These are phyloP conservation scores for Phallus indusiatus DNA, from an alignment of 768 basidiomycete genomes.

Conservation along the genomic window DNA sequence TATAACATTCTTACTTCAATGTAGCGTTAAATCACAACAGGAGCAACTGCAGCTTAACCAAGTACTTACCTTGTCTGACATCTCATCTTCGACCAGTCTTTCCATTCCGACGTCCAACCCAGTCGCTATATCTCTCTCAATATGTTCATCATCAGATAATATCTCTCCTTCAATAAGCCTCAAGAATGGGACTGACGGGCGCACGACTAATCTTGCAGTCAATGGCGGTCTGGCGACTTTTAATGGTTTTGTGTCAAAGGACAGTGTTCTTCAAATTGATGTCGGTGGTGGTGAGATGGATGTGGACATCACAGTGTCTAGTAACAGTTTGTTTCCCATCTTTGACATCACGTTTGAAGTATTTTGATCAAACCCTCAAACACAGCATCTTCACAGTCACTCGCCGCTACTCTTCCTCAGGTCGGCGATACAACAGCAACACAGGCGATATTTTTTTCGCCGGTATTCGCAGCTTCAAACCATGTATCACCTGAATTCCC, in stretches of 20 bases:
- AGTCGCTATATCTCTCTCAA: too few species aligned
- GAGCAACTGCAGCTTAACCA: too few species aligned
- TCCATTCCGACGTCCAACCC: too few species aligned
- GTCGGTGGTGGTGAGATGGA: neutral
- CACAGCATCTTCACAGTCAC: constrained; percentile 41
- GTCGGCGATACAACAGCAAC: constrained; percentile 69
- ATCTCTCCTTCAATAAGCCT: too few species aligned
- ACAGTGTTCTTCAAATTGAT: neutral
- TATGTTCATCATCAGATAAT: too few species aligned
- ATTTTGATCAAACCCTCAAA: neutral
- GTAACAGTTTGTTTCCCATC: neutral
- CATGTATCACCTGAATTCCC: constrained; percentile 44
- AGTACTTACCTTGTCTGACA: too few species aligned
- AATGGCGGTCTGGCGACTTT: neutral
- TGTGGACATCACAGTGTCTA: neutral
- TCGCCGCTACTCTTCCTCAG: constrained; percentile 36
- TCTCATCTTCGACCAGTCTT: too few species aligned
- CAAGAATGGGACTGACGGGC: too few species aligned
- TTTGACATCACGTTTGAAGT: neutral
- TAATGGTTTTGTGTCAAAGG: constrained; percentile 13
- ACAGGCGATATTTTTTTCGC: constrained; percentile 65
- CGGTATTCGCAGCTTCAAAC: constrained; percentile 31
- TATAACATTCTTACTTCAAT: too few species aligned
- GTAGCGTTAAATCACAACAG: too few species aligned
- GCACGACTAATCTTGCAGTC: neutral